Conservation (phyloP, 192 early-diverging fungal genomes). For the Diversispora epigaea region DNA sequence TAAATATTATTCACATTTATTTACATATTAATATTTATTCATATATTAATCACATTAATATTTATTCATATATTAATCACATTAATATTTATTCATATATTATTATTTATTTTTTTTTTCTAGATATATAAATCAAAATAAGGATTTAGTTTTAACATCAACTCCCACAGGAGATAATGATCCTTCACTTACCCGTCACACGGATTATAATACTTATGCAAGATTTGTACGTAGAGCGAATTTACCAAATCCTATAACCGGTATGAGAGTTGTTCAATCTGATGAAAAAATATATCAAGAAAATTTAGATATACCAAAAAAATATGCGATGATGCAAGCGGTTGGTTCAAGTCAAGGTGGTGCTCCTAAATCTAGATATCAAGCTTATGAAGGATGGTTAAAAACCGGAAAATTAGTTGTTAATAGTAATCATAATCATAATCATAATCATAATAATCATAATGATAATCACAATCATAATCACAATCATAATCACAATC, state of each 20-base stretch:
- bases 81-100: neutral
- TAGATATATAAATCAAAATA: slow-evolving; percentile 49
- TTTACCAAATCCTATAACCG: slow-evolving; percentile 34
- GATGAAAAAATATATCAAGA: slow-evolving; percentile 45
- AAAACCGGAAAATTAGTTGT: slow-evolving; percentile 25
- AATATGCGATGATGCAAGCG: slow-evolving; percentile 37
- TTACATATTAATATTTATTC: slow-evolving; percentile 10
- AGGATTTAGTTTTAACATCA: slow-evolving; percentile 38
- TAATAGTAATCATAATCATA: slow-evolving; percentile 6
- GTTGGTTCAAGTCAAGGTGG: slow-evolving; percentile 26
- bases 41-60: neutral
- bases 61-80: neutral
- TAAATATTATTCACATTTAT: slow-evolving; percentile 31
- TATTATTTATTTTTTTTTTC: neutral
- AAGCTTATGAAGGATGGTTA: slow-evolving; percentile 31
- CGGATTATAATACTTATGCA: slow-evolving; percentile 45
- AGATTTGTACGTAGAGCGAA: slow-evolving; percentile 37
- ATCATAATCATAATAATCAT: neutral
- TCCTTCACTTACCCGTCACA: slow-evolving; percentile 24
- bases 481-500: too few species aligned
- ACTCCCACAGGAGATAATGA: slow-evolving; percentile 34
- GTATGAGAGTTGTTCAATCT: slow-evolving; percentile 33
- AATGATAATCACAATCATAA: too few species aligned
- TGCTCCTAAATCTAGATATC: slow-evolving; percentile 22
- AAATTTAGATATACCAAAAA: slow-evolving; percentile 39